Percentiles rank a stretch among this genome's conserved stretches.
phyloP scores from a whole-genome alignment of 768 basidiomycete genomes.

The Suillus bovinus region DNA sequence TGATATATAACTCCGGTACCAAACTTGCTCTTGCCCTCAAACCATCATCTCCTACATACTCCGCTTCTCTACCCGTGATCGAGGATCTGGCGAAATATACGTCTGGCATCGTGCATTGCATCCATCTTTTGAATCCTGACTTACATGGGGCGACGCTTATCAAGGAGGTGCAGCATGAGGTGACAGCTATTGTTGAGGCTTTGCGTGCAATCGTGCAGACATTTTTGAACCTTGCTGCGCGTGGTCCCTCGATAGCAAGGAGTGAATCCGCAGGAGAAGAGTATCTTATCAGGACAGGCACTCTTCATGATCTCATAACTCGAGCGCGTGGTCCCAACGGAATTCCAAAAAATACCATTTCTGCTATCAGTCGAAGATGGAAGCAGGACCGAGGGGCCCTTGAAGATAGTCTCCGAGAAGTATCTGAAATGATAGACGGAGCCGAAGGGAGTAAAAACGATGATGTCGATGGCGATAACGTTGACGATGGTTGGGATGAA shows the following conservation, averaged over 20 bases:
- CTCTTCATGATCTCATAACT: slow-evolving; percentile 63
- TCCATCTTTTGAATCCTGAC: slow-evolving; percentile 40
- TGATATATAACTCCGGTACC: slow-evolving; percentile 57
- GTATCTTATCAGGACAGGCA: slow-evolving; percentile 56
- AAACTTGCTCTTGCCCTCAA: slow-evolving; percentile 66
- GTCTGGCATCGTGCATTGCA: slow-evolving; percentile 52
- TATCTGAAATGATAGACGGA: slow-evolving; percentile 52
- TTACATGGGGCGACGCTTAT: slow-evolving; percentile 48
- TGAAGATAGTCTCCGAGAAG: slow-evolving; percentile 60
- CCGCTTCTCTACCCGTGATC: slow-evolving; percentile 51
- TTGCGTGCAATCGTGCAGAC: slow-evolving; percentile 45
- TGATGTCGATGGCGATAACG: slow-evolving; percentile 24
- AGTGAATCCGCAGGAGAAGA: slow-evolving; percentile 38
- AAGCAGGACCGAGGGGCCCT: slow-evolving; percentile 53
- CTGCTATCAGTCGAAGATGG: slow-evolving; percentile 58
- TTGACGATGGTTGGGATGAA: slow-evolving; percentile 66
- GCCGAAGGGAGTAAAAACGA: slow-evolving; percentile 28
- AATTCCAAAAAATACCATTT: slow-evolving; percentile 55
- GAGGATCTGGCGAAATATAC: slow-evolving; percentile 52
- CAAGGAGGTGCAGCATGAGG: slow-evolving; percentile 43
- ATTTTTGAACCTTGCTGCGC: slow-evolving; percentile 39
- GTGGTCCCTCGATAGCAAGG: slow-evolving; percentile 17
- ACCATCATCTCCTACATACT: slow-evolving; percentile 52
- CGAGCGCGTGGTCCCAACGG: slow-evolving; percentile 46
- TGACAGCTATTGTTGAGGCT: slow-evolving; percentile 44